These are phyloP conservation scores for Cutaneotrichosporon cyanovorans DNA, from an alignment of 1,284 basidiomycete genomes.

Conservation along the genomic window DNA sequence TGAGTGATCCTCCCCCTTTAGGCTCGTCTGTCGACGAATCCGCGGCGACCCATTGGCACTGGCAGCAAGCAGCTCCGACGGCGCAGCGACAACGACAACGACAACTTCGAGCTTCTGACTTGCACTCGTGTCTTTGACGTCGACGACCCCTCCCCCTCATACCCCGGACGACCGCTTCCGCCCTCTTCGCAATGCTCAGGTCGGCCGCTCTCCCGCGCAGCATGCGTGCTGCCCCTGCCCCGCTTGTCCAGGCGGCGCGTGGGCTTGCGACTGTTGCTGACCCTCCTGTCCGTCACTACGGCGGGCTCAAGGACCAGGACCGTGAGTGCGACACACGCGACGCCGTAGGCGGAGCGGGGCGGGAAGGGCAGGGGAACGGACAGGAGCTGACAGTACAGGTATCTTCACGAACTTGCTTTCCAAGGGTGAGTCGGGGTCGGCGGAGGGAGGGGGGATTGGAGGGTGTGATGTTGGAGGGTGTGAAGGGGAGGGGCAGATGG, in stretches of 20 bases:
- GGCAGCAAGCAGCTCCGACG: too few relatives aligned
- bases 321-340: slow-evolving; percentile 47
- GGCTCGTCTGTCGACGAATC: too few relatives aligned
- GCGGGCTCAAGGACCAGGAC: slow-evolving; percentile 88
- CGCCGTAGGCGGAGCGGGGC: neutral
- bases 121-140: too few relatives aligned
- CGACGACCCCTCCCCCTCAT: too few relatives aligned
- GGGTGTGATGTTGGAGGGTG: neutral
- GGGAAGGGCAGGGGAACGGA: neutral
- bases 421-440: slow-evolving; percentile 60
- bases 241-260: slow-evolving; percentile 12
- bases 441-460: neutral
- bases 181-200: slow-evolving; percentile 8
- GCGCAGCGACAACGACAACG: too few relatives aligned
- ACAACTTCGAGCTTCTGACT: too few relatives aligned
- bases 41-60: too few relatives aligned
- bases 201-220: slow-evolving; percentile 2
- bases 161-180: too few relatives aligned
- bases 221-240: neutral
- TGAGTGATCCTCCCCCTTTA: too few relatives aligned
- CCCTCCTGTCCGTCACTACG: slow-evolving; percentile 74
- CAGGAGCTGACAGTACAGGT: neutral
- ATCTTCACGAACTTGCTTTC: slow-evolving; percentile 70
- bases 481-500: neutral
- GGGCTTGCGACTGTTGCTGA: slow-evolving; percentile 63